Evolutionary conservation across 768 basidiomycete species (phyloP), one percentile per base, ranked within the genome.

Genomic region (Tulasnella sp.): DNA sequence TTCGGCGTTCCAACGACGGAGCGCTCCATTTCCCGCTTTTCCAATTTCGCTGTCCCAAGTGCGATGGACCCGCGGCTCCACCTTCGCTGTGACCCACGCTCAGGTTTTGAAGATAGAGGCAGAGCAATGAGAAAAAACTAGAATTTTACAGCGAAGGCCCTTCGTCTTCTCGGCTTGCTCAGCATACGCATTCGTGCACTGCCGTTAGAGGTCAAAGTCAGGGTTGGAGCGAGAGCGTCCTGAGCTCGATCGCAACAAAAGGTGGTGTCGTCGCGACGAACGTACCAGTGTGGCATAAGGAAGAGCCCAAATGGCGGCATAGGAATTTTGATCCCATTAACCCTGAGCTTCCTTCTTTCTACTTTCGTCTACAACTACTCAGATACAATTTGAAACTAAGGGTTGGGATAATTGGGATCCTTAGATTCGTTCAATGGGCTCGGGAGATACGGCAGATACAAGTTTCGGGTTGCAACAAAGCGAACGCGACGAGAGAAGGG

Each of bases 131-230:
- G 64, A 34, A 69, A 69, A 37, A 69, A 69, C 24, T 54, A n/a
- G n/a, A 69, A 69, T 46, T 16, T 46, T 46, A 44, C 11, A 64
- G 37, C 2, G 31, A 69, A 69, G 64, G 64, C 64, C 64, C 54
- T 69, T 69, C 64, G 64, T 69, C 28, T 64, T 64, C 60, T 64
- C 22, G n/a, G 31, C 60, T 24, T 54, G 54, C 54, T 24, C 8
- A 37, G 37, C 37, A 22, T 54, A 54, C 54, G 64, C 64, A 31
- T 69, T 69, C 64, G 64, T 31, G 4, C 64, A 69, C 64, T 69
- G 64, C 64, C 64, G 64, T 69, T 37, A 12, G 34, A 69, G 64
- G 64, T 69, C 64, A 69, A 69, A 69, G 64, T 69, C 64, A 69
- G 64, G 64, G 64, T 54, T 37, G 24, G 54, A n/a, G 54, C 3